Percentiles rank a stretch among this genome's conserved stretches.
phyloP scores from a whole-genome alignment of 306 rosid species.

The Trifolium pratense region DNA sequence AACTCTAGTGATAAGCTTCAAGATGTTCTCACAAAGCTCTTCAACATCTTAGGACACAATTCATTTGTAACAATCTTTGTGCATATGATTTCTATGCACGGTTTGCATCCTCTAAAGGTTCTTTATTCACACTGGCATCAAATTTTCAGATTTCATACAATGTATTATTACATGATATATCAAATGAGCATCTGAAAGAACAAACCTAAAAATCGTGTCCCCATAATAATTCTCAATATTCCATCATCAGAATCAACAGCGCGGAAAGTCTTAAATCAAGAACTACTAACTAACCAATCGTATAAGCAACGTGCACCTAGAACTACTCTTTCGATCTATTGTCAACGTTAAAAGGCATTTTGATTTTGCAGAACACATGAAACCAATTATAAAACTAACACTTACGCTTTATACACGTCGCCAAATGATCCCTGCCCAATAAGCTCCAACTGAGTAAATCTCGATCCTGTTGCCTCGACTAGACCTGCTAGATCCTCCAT shows the following conservation, averaged over 20 bases:
- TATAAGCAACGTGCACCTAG: constrained; percentile 31
- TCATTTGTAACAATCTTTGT: not conserved
- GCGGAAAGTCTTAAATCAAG: constrained; percentile 9
- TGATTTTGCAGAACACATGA: not conserved
- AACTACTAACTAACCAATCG: constrained; percentile 17
- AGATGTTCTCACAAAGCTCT: not conserved
- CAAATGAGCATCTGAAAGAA: constrained; percentile 22
- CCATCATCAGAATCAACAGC: constrained; percentile 33
- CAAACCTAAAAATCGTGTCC: not conserved
- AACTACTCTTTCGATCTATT: constrained; percentile 11
- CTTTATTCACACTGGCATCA: constrained; percentile 15
- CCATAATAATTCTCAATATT: constrained; percentile 19
- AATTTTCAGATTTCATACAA: constrained; percentile 20
- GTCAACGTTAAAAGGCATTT: constrained; percentile 18
- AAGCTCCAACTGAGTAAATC: constrained; percentile 84
- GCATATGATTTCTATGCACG: not conserved
- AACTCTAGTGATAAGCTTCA: not conserved
- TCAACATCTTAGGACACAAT: not conserved
- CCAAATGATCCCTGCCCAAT: constrained; percentile 99
- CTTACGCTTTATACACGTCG: constrained; percentile 94
- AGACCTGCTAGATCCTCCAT: constrained; percentile 86
- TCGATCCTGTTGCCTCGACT: constrained; percentile 80
- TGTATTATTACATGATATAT: constrained; percentile 15
- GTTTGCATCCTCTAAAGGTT: constrained; percentile 7
- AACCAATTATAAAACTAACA: constrained; percentile 33